Base-by-base conservation (phyloP, 2,329 filamentous ascomycete genomes). In the Ophiosphaerella narmari region DNA sequence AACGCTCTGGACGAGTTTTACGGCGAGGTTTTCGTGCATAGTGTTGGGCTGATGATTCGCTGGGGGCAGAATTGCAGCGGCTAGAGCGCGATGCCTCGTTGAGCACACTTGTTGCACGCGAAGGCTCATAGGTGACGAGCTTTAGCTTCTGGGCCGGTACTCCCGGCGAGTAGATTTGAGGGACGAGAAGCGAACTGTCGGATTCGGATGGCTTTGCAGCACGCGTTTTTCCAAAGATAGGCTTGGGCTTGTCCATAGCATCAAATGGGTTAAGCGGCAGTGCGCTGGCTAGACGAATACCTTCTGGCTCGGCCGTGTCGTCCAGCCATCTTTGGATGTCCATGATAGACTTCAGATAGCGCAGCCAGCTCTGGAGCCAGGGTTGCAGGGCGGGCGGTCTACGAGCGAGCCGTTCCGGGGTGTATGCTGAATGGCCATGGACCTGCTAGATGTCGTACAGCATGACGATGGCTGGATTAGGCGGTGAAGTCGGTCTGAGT, bases 1-100 rank as follows among this genome's bases (percentile, higher is more conserved):
- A 81, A 47, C 70, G 72, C 49, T 80, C 77, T 35, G 69, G 66
- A 33, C 72, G 75, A 21, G 77, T 80, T 64, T 77, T 80, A 63
- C 73, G 73, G 46, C 79, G 74, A 55, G 75, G 67, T 50, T 70
- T 74, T 48, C 73, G 75, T 59, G 74, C 70, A 64, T 78, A 81
- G 7, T 48, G 58, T 36, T 65, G 57, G 46, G 54, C 58, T 16
- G 62, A 58, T 31, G 42, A 32, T 47, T 53, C 62, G 50, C 52
- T 62, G 31, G 29, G 52, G 21, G 64, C 55, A 34, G 52, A 48
- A 21, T 49, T 31, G 46, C 46, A 57, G 21, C 39, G 50, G 37
- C 55, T 52, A 39, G 52, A 43, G 38, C 50, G 47, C 43, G 54
- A 52, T 39, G 45, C 55, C 44, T 64, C 43, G 46, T 60, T 65